Evolutionary conservation across 371 early-diverging fungal species (phyloP).

Genomic region (Mucor piriformis): DNA sequence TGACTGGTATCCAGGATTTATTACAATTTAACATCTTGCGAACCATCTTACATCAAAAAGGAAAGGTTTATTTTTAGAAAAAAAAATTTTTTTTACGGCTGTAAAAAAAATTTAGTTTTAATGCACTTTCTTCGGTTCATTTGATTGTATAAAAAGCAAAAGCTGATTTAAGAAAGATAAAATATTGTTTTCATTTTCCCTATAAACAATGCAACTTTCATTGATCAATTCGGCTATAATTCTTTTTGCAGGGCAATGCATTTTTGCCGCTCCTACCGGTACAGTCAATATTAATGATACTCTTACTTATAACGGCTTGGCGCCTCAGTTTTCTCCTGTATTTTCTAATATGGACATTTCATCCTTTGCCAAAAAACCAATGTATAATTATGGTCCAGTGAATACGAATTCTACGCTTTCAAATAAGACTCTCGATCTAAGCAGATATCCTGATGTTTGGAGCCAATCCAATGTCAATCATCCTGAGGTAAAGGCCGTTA

Average conservation of each 20-base stretch:
- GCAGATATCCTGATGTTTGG: conserved; percentile 43
- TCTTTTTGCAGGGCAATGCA: not conserved
- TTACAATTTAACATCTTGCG: too few species aligned
- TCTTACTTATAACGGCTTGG: not conserved
- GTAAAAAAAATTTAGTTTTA: too few species aligned
- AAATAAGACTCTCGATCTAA: conserved; percentile 5
- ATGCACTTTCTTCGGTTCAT: too few species aligned
- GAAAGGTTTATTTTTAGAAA: too few species aligned
- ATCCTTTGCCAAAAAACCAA: not conserved
- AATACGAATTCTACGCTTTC: conserved; percentile 10
- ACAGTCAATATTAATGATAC: not conserved
- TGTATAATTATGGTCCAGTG: conserved; percentile 6
- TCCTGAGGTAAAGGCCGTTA: conserved; percentile 38
- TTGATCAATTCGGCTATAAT: not conserved
- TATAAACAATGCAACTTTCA: not conserved
- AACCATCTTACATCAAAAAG: too few species aligned
- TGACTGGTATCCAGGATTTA: too few species aligned
- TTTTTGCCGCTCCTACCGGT: not conserved
- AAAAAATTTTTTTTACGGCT: too few species aligned
- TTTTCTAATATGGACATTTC: conserved; percentile 8
- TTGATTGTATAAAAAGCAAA: too few species aligned
- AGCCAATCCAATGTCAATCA: conserved; percentile 28
- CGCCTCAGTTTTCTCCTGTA: not conserved
- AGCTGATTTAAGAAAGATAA: too few species aligned
- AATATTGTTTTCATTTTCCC: too few species aligned